These are phyloP conservation scores for Suillus paluster DNA, from an alignment of 768 basidiomycete genomes.

Conservation along the genomic window DNA sequence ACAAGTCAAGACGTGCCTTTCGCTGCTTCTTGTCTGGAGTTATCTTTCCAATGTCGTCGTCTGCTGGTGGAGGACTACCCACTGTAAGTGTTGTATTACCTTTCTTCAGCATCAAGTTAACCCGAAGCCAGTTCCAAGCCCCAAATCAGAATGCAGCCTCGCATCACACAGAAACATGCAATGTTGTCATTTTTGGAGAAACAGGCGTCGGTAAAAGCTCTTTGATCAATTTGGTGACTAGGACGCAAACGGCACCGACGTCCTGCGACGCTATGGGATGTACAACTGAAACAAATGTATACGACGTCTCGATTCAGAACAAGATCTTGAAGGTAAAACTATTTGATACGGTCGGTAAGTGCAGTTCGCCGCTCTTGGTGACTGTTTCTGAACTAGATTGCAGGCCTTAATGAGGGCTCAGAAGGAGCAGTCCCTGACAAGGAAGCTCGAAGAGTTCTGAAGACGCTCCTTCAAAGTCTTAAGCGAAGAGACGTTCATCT, in stretches of 20 bases:
- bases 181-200: conserved; percentile 36
- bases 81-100: background rate
- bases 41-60: background rate
- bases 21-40: background rate
- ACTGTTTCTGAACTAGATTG: background rate
- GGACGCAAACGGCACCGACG: conserved; percentile 32
- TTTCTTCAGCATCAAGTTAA: background rate
- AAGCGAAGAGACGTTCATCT: conserved; percentile 33
- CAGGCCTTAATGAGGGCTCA: conserved; percentile 35
- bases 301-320: background rate
- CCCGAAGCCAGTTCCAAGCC: background rate
- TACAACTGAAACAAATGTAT: conserved; percentile 7
- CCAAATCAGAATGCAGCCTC: background rate
- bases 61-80: too few relatives aligned
- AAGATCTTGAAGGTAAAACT: conserved; percentile 18
- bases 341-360: conserved; percentile 31
- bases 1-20: background rate
- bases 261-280: conserved; percentile 22
- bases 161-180: conserved; percentile 2
- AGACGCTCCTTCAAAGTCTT: conserved; percentile 37
- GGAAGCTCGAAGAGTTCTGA: conserved; percentile 29
- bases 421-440: conserved; percentile 29
- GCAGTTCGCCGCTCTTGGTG: background rate
- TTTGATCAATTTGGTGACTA: conserved; percentile 33
- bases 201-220: conserved; percentile 38